Percentiles rank a stretch among this genome's conserved stretches.
Evolutionary conservation across 192 early-diverging fungal species (phyloP).

Genomic region (Backusella tuberculispora): DNA sequence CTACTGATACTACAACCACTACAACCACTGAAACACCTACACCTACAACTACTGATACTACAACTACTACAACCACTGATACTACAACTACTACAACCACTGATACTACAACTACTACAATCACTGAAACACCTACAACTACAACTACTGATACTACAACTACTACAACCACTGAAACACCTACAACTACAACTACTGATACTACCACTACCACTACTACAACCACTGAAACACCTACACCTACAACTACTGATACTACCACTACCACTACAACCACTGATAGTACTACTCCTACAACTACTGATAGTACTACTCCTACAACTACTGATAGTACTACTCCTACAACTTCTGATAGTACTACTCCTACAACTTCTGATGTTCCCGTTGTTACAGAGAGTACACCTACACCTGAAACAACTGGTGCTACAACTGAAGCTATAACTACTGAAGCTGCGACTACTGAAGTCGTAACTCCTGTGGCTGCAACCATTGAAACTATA

Average conservation of each 20-base stretch:
- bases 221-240: not conserved
- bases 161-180: not conserved
- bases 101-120: not conserved
- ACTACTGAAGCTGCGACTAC: not conserved
- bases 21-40: not conserved
- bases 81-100: not conserved
- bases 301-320: not conserved
- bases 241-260: not conserved
- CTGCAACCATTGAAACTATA: not conserved
- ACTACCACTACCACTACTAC: not conserved
- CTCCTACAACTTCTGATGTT: not conserved
- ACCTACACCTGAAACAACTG: not conserved
- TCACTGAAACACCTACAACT: not conserved
- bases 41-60: not conserved
- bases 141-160: not conserved
- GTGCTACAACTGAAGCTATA: not conserved
- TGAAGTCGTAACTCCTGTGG: not conserved
- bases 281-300: not conserved
- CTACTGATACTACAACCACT: not conserved
- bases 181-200: not conserved
- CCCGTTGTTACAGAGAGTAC: not conserved
- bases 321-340: not conserved
- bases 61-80: too few relatives aligned
- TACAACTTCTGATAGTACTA: not conserved
- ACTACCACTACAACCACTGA: not conserved